Evolutionary conservation across 768 basidiomycete genomes (phyloP), one percentile per base, ranked within the genome.

Genomic region (Rossbeevera mucosa): DNA sequence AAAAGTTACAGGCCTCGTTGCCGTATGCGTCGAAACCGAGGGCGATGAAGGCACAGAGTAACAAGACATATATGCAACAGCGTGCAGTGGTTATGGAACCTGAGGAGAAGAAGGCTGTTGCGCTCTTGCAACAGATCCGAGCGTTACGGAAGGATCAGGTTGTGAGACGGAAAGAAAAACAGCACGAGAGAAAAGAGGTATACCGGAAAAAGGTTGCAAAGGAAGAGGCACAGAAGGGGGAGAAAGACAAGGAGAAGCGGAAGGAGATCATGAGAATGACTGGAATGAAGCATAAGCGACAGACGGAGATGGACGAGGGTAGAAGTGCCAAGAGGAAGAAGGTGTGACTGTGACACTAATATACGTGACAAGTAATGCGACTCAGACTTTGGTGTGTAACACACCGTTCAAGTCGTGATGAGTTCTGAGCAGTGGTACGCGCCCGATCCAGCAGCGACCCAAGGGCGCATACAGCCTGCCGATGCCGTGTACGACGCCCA

Each of bases 21-120:
- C 96, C 96, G 0, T 99, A 88, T 62, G 91, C 93, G 2, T 88
- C 90, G 29, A 99, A 99, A 70, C 91, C 94, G 18, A 89, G 88
- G 69, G 67, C 86, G 31, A 86, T 89, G 79, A 79, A 80, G 59
- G 77, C 87, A 7, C 93, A 92, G 70, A 71, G 74, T 30, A 73
- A 72, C 50, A 76, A 79, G 66, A 93, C 94, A n/a, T 96, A 98
- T 70, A 71, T 97, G 65, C 91, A 94, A 70, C 91, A 90, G 69
- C 85, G 96, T 12, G 94, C 95, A 1, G 94, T 98, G 22, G 85
- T 99, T 42, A 80, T 98, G 78, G 90, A 95, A 64, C 90, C 91
- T 1, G 93, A 95, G 66, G 96, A 98, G 76, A 92, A 88, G 77
- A 88, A 83, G 66, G 94, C 96, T 0, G 73, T 97, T 18, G 86